Base-by-base conservation (phyloP, 2,329 filamentous ascomycete genomes). In the Dendrostoma leiphaemia region DNA sequence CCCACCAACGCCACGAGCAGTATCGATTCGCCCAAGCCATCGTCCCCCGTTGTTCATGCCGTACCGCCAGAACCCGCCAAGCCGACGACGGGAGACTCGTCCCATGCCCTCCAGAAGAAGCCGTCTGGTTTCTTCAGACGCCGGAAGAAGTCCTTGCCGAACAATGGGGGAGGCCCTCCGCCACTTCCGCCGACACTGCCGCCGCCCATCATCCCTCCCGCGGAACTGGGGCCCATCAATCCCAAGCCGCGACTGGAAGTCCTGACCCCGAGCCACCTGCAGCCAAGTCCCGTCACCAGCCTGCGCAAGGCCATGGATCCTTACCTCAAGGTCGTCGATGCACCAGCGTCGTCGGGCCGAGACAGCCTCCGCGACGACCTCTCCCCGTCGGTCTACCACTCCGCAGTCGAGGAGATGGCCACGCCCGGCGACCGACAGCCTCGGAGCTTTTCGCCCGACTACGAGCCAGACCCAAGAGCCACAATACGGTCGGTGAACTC, bases 71-170 rank as follows among this genome's bases (percentile, higher is more conserved):
- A 81, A 64, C 62, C 74, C 15, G 64, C 68, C 37, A 57, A 46
- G 37, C 46, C 51, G 24, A 29, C 51, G 19, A 9, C 48, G 73
- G 77, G 35, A 70, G 74, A 74, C 51, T 64, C 69, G 19, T 68
- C 76, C 15, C 75, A 78, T 53, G 72, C 75, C 19, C 74, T 97
- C 48, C 89, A 90, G 64, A 97, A 97, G 76, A 97, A 97, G 70
- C 84, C 90, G 4, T 95, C 93, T 1, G 93, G 91, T 0, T 97
- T 99, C 74, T 97, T 97, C 74, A 83, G 94, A 59, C 82, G 94
- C 56, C 83, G 92, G 59, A 97, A 97, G 81, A 95, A 93, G 80
- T 96, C 92, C 5, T 72, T 91, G 31, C 82, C 84, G 13, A 91
- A 95, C 59, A 45, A 31, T 13, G 46, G 48, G 23, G 48, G 47